These are phyloP conservation scores for Nitzschia sp. DNA, from an alignment of 108 stramenopile species.

Conservation along the genomic window DNA sequence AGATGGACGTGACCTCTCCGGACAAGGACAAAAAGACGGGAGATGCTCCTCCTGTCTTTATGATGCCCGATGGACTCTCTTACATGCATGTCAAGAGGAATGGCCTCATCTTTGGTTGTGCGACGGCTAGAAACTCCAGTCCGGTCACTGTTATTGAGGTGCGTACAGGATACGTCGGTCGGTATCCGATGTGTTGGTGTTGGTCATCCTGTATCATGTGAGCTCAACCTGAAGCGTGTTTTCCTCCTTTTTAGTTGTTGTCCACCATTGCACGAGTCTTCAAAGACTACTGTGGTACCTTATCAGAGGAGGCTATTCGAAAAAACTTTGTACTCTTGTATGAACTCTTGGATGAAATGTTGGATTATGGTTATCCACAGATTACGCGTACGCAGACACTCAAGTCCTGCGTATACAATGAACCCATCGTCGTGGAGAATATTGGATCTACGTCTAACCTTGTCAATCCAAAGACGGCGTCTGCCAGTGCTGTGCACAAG, in stretches of 20 bases:
- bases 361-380: constrained; percentile 99
- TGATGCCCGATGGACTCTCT: constrained; percentile 89
- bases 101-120: constrained; percentile 94
- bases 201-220: constrained; percentile 12
- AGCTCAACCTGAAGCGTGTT: constrained; percentile 2
- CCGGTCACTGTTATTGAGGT: constrained; percentile 82
- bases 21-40: constrained; percentile 33
- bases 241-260: constrained; percentile 73
- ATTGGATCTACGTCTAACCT: constrained; percentile 79
- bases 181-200: constrained; percentile 1
- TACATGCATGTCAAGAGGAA: constrained; percentile 95
- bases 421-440: constrained; percentile 90
- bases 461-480: constrained; percentile 95
- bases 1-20: constrained; percentile 6
- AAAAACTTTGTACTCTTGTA: constrained; percentile 99
- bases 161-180: constrained; percentile 1
- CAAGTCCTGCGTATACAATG: constrained; percentile 97
- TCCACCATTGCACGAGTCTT: constrained; percentile 96
- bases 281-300: constrained; percentile 99
- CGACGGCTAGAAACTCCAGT: constrained; percentile 89
- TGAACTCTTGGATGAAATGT: constrained; percentile 98
- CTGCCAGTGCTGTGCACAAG: constrained; percentile 92
- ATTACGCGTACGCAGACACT: constrained; percentile 95
- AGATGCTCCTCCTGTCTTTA: constrained; percentile 90
- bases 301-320: constrained; percentile 96